These are phyloP conservation scores for Solanum etuberosum DNA, from an alignment of 257 asterid genomes.

Conservation along the genomic window DNA sequence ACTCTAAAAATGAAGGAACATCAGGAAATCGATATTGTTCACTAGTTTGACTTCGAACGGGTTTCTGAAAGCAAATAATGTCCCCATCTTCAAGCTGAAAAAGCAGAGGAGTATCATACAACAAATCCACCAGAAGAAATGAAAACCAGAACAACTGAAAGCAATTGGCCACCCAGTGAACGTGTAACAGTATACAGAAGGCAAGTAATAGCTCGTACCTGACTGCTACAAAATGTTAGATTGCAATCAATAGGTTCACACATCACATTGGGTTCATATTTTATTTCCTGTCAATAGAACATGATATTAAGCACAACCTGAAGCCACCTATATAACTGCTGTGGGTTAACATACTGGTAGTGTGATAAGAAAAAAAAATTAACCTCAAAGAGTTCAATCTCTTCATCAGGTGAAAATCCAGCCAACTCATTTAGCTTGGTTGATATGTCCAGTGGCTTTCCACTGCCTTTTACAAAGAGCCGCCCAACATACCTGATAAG, in stretches of 20 bases:
- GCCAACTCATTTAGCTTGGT: constrained; percentile 59
- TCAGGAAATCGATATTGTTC: constrained; percentile 49
- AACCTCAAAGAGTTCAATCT: constrained; percentile 77
- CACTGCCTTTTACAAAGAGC: constrained; percentile 53
- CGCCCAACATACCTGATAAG: constrained; percentile 54
- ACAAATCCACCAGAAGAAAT: neutral
- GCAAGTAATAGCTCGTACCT: constrained; percentile 25
- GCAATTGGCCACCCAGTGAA: neutral
- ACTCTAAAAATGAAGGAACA: constrained; percentile 58
- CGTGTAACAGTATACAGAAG: neutral
- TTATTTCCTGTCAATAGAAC: constrained; percentile 50
- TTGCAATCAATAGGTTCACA: constrained; percentile 62
- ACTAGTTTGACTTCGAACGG: constrained; percentile 27
- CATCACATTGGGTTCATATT: constrained; percentile 70
- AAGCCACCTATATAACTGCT: neutral
- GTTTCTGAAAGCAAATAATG: constrained; percentile 62
- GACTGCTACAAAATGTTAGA: constrained; percentile 41
- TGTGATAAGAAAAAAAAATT: neutral
- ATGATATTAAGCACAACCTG: neutral
- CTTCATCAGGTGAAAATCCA: constrained; percentile 62
- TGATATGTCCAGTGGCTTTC: constrained; percentile 55
- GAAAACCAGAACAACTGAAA: neutral
- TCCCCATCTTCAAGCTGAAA: constrained; percentile 80
- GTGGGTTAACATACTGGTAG: neutral
- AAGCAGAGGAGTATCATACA: constrained; percentile 5